Evolutionary conservation across 75 land plant genomes (phyloP).

Genomic region (Pseudotsuga menziesii): DNA sequence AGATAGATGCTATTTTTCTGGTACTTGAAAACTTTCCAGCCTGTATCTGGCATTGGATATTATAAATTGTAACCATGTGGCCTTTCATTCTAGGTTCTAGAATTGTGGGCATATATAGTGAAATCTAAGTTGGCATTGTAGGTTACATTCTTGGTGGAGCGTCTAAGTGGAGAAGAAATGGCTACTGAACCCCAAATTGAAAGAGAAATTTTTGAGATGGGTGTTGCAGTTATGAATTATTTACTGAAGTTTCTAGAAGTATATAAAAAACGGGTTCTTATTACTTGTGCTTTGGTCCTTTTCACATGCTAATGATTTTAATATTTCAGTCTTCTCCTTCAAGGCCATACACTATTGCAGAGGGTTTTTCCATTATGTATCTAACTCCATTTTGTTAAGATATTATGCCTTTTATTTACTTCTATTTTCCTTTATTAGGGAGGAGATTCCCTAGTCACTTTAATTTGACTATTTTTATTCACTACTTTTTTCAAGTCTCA

Average conservation of each 20-base stretch:
- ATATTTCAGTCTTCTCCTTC: no score
- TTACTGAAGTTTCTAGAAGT: slow-evolving; percentile 63
- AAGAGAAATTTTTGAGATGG: slow-evolving; percentile 83
- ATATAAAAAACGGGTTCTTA: slow-evolving; percentile 82
- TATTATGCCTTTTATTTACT: no score
- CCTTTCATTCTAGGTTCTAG: background rate
- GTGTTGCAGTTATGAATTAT: slow-evolving; percentile 67
- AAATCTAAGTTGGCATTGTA: slow-evolving; percentile 17
- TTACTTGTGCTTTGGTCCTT: background rate
- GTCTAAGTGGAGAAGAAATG: slow-evolving; percentile 82
- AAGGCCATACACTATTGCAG: no score
- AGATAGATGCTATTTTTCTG: slow-evolving; percentile 68
- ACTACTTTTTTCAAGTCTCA: no score
- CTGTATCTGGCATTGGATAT: background rate
- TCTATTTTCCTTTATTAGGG: no score
- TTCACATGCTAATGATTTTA: background rate
- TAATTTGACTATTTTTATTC: no score
- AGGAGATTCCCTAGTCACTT: no score
- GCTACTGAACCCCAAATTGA: slow-evolving; percentile 85
- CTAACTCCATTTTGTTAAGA: no score
- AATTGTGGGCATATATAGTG: background rate
- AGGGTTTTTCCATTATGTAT: no score
- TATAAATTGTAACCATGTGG: background rate
- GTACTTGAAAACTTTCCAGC: slow-evolving; percentile 21
- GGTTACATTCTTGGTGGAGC: slow-evolving; percentile 83